phyloP scores from a whole-genome alignment of 139 green algal species.

The Dunaliella primolecta region DNA sequence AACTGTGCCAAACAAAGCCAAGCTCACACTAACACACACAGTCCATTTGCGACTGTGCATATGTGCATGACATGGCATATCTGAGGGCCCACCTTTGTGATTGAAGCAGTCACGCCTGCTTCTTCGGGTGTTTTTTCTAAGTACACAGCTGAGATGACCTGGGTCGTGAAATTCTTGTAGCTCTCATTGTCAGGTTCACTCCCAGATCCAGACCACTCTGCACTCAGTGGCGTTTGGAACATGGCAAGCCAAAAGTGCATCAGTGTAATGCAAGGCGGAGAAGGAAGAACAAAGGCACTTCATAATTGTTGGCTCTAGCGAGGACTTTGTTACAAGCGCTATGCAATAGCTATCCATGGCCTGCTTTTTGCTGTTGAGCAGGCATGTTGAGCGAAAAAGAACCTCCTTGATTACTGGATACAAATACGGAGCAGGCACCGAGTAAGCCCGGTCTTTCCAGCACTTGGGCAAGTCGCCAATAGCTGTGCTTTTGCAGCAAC shows the following conservation, averaged over 20 bases:
- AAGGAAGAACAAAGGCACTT: no score
- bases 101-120: background rate
- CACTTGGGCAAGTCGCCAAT: no score
- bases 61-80: no score
- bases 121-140: background rate
- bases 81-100: no score
- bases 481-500: background rate
- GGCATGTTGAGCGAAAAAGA: no score
- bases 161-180: background rate
- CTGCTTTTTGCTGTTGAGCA: background rate
- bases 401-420: no score
- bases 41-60: no score
- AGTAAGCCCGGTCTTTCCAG: no score
- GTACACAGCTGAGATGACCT: background rate
- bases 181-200: background rate
- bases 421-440: no score
- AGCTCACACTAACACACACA: background rate
- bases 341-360: background rate
- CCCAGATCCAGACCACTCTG: background rate
- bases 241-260: background rate
- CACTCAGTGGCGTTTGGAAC: background rate
- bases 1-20: background rate
- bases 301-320: no score
- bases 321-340: no score
- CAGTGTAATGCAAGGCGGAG: background rate